phyloP scores from a whole-genome alignment of 345 rosid species.

The Eutrema japonicum region DNA sequence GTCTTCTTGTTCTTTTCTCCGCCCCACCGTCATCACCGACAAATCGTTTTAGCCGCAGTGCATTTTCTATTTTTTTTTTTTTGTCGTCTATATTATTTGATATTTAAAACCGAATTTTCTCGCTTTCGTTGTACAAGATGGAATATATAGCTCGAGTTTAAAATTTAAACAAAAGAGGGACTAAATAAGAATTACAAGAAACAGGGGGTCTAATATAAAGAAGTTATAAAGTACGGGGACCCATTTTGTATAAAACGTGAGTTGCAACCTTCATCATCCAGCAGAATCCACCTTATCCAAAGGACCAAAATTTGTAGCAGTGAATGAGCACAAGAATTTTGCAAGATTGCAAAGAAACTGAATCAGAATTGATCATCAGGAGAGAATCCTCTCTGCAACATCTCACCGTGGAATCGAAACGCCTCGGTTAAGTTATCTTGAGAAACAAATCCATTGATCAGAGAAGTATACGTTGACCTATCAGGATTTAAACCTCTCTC shows the following conservation, averaged over 20 bases:
- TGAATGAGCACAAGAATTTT: neutral
- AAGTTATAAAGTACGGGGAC: neutral
- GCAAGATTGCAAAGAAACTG: conserved; percentile 10
- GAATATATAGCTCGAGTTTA: too few species aligned
- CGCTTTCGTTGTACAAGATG: neutral
- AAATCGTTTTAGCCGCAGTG: neutral
- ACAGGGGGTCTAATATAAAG: conserved; percentile 1
- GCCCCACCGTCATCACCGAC: conserved; percentile 36
- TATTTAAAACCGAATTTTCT: neutral
- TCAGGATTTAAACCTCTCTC: conserved; percentile 68
- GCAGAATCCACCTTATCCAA: neutral
- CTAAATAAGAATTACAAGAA: conserved; percentile 3
- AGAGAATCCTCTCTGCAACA: conserved; percentile 77
- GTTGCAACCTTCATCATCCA: neutral
- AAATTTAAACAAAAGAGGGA: neutral
- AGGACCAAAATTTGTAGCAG: neutral
- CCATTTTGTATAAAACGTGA: conserved; percentile 8
- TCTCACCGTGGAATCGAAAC: conserved; percentile 83
- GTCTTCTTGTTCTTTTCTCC: conserved; percentile 21
- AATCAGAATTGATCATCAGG: conserved; percentile 69
- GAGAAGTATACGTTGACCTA: conserved; percentile 63
- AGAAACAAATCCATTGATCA: conserved; percentile 79
- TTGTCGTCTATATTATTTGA: neutral
- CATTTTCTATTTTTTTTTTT: neutral
- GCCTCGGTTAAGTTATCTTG: conserved; percentile 78